Conservation (phyloP, 306 rosid genomes). For the Vigna hirtella region DNA sequence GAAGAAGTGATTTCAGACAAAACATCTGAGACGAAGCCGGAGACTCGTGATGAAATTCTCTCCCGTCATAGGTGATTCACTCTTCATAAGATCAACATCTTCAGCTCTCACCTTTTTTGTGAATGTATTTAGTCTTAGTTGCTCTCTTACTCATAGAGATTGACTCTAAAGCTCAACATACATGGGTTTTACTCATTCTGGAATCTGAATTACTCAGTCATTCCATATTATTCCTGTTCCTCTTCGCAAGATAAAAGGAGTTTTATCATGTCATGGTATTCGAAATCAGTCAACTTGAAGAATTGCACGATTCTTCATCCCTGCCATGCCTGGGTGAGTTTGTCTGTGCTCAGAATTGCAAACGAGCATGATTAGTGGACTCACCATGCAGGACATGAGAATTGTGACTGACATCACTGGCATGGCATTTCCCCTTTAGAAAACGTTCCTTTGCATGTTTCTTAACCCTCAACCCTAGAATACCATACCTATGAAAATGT, state of each 20-base stretch:
- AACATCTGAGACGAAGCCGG: slow-evolving; percentile 53
- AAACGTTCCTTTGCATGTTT: slow-evolving; percentile 31
- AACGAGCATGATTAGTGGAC: too few relatives aligned
- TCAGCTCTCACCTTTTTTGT: slow-evolving; percentile 3
- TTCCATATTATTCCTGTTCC: not conserved
- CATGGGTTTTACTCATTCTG: not conserved
- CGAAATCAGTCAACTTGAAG: too few relatives aligned
- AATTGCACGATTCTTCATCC: too few relatives aligned
- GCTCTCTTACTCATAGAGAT: not conserved
- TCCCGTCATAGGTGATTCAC: slow-evolving; percentile 57
- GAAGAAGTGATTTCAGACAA: slow-evolving; percentile 64
- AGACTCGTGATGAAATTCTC: slow-evolving; percentile 82
- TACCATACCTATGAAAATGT: slow-evolving; percentile 22
- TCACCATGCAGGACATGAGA: too few relatives aligned
- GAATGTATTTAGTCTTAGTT: slow-evolving; percentile 23
- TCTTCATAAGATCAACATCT: slow-evolving; percentile 11
- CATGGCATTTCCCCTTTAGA: not conserved
- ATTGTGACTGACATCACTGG: not conserved
- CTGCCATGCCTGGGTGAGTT: too few relatives aligned
- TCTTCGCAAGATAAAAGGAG: slow-evolving; percentile 13
- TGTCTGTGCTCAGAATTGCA: too few relatives aligned
- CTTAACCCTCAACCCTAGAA: slow-evolving; percentile 18
- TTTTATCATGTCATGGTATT: not conserved
- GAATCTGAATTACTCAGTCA: not conserved
- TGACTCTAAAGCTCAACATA: not conserved